Evolutionary conservation across 169 alveolate species (phyloP), one percentile per base, ranked within the genome.

Genomic region (Plasmodium yoelii): DNA sequence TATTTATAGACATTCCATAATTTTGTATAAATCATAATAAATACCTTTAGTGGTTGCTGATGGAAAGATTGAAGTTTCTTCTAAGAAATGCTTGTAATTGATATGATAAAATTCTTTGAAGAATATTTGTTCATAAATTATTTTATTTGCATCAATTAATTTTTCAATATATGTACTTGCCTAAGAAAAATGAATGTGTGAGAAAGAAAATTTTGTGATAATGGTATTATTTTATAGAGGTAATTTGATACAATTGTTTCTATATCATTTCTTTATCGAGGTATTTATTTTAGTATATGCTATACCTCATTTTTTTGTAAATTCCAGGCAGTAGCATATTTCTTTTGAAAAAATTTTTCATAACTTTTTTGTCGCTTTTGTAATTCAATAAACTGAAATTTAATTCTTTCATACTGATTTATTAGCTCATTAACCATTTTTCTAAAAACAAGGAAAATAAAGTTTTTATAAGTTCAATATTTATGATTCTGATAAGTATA

Each of bases 341-440:
- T 75, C 47, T 75, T 75, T 57, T 75, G 88, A 60, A 60, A 75
- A 63, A 46, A 46, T 22, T 75, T 46, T 39, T 75, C 88, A 75
- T 75, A 75, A 47, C 74, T 61, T 75, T 75, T 75, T 55, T 75
- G 88, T 5, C 88, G 61, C 60, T 75, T 75, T 63, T 75, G 88
- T 15, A 75, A 55, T 55, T 75, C 75, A 39, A 75, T 75, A 47
- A 75, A 75, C 64, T 75, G 88, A 15, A 61, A 75, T 68, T 75
- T 75, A 12, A 75, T 75, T 61, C 88, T 24, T 65, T 75, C 88
- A 56, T 75, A 75, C 42, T 75, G 88, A 61, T 75, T 75, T 28
- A 75, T 75, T 46, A 75, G 46, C 24, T 75, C 88, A 15, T 56
- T 75, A 6, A 75, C 24, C 6, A 34, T 75, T 75, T 75, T 75